Evolutionary conservation across 148 eudicot species (phyloP).

Genomic region (Nyssa sinensis): DNA sequence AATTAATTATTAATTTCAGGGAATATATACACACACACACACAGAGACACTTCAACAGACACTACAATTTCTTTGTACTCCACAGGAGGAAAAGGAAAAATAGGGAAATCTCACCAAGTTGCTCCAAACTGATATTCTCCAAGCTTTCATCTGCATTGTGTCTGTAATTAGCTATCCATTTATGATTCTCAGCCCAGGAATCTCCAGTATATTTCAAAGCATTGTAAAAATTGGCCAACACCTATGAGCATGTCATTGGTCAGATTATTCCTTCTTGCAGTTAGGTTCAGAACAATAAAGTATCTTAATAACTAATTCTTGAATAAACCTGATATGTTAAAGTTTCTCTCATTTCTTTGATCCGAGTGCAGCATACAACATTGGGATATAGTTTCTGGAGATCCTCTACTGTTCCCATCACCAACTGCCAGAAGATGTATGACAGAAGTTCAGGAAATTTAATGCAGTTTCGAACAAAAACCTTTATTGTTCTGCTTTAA

Average conservation of each 20-base stretch:
- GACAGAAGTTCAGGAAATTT: neutral
- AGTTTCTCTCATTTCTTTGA: constrained; percentile 44
- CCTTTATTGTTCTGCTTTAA: neutral
- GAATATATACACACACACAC: too few relatives aligned
- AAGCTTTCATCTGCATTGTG: constrained; percentile 20
- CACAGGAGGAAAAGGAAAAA: neutral
- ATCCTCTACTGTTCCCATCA: constrained; percentile 61
- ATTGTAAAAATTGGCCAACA: constrained; percentile 51
- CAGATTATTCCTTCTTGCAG: neutral
- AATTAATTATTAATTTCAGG: too few relatives aligned
- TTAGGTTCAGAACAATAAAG: neutral
- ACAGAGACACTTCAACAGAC: too few relatives aligned
- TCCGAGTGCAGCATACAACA: constrained; percentile 37
- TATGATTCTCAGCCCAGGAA: constrained; percentile 56
- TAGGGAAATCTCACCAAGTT: constrained; percentile 42
- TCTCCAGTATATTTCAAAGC: constrained; percentile 62
- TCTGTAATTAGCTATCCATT: constrained; percentile 51
- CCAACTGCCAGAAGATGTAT: constrained; percentile 35
- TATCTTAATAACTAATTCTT: neutral
- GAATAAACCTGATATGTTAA: constrained; percentile 66
- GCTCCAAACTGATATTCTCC: constrained; percentile 37
- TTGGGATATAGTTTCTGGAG: constrained; percentile 62
- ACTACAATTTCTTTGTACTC: neutral
- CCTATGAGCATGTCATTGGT: constrained; percentile 31
- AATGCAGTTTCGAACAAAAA: neutral